Base-by-base conservation (phyloP, 2,329 filamentous ascomycete species). In the Tolypocladium cylindrosporum region DNA sequence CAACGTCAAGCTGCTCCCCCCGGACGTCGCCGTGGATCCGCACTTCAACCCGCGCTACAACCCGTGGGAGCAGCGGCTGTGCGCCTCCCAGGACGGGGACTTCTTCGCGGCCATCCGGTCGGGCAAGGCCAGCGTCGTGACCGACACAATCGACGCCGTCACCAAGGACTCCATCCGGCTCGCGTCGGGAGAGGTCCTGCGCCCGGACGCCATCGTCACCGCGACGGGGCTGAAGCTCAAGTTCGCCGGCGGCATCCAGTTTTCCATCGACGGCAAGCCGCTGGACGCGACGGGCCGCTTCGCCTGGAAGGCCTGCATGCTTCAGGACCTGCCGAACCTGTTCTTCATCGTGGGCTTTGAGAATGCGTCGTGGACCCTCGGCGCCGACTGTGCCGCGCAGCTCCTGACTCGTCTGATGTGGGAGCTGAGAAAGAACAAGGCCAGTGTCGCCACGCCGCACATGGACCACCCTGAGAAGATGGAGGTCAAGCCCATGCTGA, bases 21-120 rank as follows among this genome's bases (percentile, higher is more conserved):
- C 64, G 0, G 64, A 72, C n/a, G 69, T 83, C 19, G 69, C 73
- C 1, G 67, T 73, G 60, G 76, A 82, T n/a, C 79, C 79, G 1
- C 77, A 85, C 64, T 84, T 84, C 70, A 72, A 73, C 24, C 81
- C 81, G 0, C 65, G 68, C 1, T 85, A 85, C 58, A 77, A 77
- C 7, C 83, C 82, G 0, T 85, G 86, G 84, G 79, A 89, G 57
- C 88, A 91, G 65, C 80, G 88, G 1, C 71, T 91, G 21, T 90
- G 87, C 63, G 73, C 86, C 37, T 80, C 65, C 1, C 68, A 71
- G 21, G 71, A 78, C 36, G 75, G 75, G 0, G 78, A 79, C 62
- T 77, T 80, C 57, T 81, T 74, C 61, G 57, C 66, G 7, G 71
- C 73, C 0, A 65, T 80, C 16, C 69, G 70, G 1, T 68, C 62